A percentile compares a stretch with the other conserved stretches of the same genome.
phyloP scores from a whole-genome alignment of 1,284 basidiomycete genomes.

The Sanghuangporus sanghuang region DNA sequence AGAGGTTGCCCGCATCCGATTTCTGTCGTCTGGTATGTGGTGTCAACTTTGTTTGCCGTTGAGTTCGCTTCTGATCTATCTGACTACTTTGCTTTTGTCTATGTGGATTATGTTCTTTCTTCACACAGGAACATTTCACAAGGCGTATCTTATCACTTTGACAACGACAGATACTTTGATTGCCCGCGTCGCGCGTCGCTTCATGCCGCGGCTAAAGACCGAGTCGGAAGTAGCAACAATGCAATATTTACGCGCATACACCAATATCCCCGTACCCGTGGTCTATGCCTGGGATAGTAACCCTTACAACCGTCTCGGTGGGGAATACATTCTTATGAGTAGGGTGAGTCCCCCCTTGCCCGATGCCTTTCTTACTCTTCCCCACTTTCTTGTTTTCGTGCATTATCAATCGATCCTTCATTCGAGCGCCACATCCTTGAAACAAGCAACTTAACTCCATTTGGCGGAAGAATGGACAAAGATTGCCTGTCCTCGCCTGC shows the following conservation, averaged over 20 bases:
- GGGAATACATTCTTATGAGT: constrained; percentile 80
- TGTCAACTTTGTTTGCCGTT: not conserved
- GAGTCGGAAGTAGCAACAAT: constrained; percentile 81
- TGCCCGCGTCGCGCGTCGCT: constrained; percentile 72
- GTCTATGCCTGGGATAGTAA: constrained; percentile 75
- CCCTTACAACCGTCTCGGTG: constrained; percentile 75
- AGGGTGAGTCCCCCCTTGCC: constrained; percentile 45
- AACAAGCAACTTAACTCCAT: not conserved
- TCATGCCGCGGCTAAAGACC: constrained; percentile 78
- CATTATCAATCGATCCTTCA: not conserved
- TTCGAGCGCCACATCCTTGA: not conserved
- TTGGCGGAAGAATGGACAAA: not conserved
- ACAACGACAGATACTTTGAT: constrained; percentile 45
- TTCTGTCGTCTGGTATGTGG: constrained; percentile 66
- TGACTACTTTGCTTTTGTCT: constrained; percentile 13
- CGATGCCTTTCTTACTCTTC: not conserved
- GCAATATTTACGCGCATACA: constrained; percentile 63
- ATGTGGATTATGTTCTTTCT: constrained; percentile 8
- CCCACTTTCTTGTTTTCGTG: not conserved
- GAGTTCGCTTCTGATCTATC: not conserved
- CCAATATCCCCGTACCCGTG: constrained; percentile 63
- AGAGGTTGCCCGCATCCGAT: constrained; percentile 63
- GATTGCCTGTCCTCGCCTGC: not conserved
- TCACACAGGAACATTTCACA: constrained; percentile 66
- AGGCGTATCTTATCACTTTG: constrained; percentile 74